Percentiles rank a stretch among this genome's conserved stretches.
These are phyloP conservation scores for Meyerozyma guilliermondii DNA, from an alignment of 1,139 yeast genomes.

Conservation along the genomic window DNA sequence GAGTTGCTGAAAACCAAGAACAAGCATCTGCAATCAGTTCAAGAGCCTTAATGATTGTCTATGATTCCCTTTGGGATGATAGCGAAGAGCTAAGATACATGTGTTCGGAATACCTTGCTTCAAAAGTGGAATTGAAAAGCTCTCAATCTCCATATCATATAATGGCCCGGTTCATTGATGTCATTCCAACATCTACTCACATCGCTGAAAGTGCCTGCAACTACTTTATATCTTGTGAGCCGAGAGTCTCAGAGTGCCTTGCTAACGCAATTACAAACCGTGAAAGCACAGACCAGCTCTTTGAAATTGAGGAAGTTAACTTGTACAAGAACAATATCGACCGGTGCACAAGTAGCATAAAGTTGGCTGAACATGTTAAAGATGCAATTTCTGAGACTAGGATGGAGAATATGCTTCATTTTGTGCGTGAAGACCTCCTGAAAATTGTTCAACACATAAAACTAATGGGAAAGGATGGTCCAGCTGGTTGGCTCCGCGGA, in stretches of 20 bases:
- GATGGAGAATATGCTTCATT: background rate
- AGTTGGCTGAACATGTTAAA: constrained; percentile 5
- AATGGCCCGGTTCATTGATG: constrained; percentile 15
- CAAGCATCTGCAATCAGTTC: constrained; percentile 1
- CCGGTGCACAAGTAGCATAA: constrained; percentile 1
- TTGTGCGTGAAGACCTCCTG: constrained; percentile 6
- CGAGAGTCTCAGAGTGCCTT: constrained; percentile 3
- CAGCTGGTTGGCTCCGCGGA: constrained; percentile 17
- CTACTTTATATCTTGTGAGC: constrained; percentile 3
- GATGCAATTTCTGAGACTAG: background rate
- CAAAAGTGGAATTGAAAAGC: constrained; percentile 13
- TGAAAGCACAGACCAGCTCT: constrained; percentile 10
- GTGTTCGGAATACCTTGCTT: constrained; percentile 31
- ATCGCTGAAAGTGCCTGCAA: constrained; percentile 1
- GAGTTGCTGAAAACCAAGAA: background rate
- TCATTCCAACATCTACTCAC: background rate
- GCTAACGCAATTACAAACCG: constrained; percentile 1
- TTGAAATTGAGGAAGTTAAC: constrained; percentile 30
- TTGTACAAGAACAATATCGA: constrained; percentile 21
- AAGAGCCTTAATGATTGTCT: constrained; percentile 21
- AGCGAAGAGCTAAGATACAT: constrained; percentile 43
- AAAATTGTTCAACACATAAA: constrained; percentile 5
- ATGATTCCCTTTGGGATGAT: constrained; percentile 52
- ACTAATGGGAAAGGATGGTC: background rate
- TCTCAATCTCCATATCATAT: constrained; percentile 22